Base-by-base conservation (phyloP, 352 stramenopile species). In the Saprolegnia diclina region DNA sequence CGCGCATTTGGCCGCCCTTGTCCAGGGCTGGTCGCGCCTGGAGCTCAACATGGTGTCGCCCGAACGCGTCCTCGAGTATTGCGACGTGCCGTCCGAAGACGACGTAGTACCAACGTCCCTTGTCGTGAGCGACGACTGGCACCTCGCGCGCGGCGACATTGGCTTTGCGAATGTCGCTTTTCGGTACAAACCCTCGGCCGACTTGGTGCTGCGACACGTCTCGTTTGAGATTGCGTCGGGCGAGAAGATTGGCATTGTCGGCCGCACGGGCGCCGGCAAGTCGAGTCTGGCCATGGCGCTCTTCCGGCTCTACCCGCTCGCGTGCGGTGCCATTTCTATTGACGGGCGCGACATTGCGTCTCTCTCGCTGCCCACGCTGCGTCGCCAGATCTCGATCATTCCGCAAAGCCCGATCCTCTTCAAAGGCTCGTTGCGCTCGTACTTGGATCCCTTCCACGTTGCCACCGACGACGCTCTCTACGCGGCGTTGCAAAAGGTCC, bases 1-100 rank as follows among this genome's bases (percentile, higher is more conserved):
- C 6, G 80, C 79, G 9, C 93, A 92, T 61, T 67, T 97, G 13
- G 96, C 91, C 44, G 78, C 83, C 0, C 80, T 95, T 18, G 73
- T 97, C 14, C 84, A 85, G 4, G 89, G 80, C 35, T 94, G 95
- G 22, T 77, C 94, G 29, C 87, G 91, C 50, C 93, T 90, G 1
- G 91, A 97, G 74, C 88, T 90, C n/a, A 83, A 96, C 45, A 95
- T 97, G 85, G 92, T 97, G n/a, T 81, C 84, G 7, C 87, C 96
- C 5, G 90, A 97, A 71, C 86, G 90, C 18, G 79, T 97, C 29
- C 81, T 89, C 26, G 88, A 96, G 72, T 97, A 95, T 75, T 70
- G 75, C 0, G 75, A 81, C 62, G 56, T 94, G 10, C 64, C 78
- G 4, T 64, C 73, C 5, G 85, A 92, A 71, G 22, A 68, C 66